A percentile compares a stretch with the other conserved stretches of the same genome.
phyloP scores from a whole-genome alignment of 2,329 filamentous ascomycete species.

The Lachnum nothofagi region DNA sequence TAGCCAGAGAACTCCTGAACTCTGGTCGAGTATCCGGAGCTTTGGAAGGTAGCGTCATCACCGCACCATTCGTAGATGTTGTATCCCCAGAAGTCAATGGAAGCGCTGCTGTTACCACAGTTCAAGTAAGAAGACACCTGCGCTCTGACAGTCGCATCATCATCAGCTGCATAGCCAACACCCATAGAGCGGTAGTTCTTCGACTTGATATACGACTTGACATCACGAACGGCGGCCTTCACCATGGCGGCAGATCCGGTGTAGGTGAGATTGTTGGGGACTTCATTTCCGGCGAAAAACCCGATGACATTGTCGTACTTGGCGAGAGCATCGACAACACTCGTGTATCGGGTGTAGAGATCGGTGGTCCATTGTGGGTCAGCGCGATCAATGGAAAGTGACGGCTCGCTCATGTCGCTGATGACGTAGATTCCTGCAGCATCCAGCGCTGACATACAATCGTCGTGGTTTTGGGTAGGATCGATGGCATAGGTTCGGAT shows the following conservation, averaged over 20 bases:
- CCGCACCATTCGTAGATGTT: constrained; percentile 99
- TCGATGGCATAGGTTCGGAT: constrained; percentile 93
- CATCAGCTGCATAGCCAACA: constrained; percentile 92
- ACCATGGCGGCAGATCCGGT: constrained; percentile 86
- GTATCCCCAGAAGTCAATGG: constrained; percentile 98
- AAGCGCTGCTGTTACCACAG: constrained; percentile 61
- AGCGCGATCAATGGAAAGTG: constrained; percentile 77
- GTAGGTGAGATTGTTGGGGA: constrained; percentile 82
- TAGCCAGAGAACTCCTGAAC: constrained; percentile 81
- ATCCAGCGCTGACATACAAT: constrained; percentile 77
- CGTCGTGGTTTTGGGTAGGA: constrained; percentile 68
- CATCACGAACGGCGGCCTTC: constrained; percentile 94
- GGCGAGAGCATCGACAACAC: constrained; percentile 72
- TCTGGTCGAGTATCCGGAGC: constrained; percentile 75
- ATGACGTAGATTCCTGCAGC: constrained; percentile 92
- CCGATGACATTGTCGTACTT: constrained; percentile 88
- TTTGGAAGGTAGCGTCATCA: constrained; percentile 64
- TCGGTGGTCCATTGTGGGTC: constrained; percentile 71
- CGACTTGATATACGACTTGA: constrained; percentile 82
- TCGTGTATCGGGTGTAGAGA: constrained; percentile 75
- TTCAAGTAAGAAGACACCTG: constrained; percentile 89
- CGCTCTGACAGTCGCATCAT: constrained; percentile 74
- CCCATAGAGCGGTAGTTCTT: constrained; percentile 73
- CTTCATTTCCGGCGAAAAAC: constrained; percentile 98
- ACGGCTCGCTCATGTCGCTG: constrained; percentile 79